Conservation (phyloP, 208 protist species). For the Crithidia sp. region DNA sequence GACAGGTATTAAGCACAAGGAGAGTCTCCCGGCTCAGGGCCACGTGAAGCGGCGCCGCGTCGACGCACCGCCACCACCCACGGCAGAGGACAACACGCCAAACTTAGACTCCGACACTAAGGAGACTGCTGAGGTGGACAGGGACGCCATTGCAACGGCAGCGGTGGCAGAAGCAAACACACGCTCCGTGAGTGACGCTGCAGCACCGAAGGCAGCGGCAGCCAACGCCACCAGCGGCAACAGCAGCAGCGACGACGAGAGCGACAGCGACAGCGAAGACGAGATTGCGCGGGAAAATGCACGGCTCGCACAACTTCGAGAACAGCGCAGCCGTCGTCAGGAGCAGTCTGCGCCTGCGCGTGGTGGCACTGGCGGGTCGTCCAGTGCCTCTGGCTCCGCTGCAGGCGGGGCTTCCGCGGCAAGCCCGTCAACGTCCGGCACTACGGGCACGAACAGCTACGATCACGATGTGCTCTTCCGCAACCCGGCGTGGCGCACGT, state of each 20-base stretch:
- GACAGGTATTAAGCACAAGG: conserved; percentile 63
- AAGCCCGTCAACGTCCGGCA: not conserved
- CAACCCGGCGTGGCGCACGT: conserved; percentile 44
- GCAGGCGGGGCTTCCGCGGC: not conserved
- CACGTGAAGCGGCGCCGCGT: conserved; percentile 68
- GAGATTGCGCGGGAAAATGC: conserved; percentile 54
- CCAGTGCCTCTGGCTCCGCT: not conserved
- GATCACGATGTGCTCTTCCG: conserved; percentile 79
- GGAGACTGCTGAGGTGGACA: too few species aligned
- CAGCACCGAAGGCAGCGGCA: not conserved
- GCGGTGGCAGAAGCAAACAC: too few species aligned
- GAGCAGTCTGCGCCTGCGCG: not conserved
- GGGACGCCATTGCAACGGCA: not conserved
- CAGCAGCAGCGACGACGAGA: conserved; percentile 31
- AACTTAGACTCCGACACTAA: too few species aligned
- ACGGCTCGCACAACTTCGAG: conserved; percentile 54
- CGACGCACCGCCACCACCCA: conserved; percentile 7
- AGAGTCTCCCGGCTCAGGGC: conserved; percentile 58
- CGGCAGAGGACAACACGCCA: not conserved
- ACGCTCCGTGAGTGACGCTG: not conserved
- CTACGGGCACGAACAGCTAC: conserved; percentile 37
- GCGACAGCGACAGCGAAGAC: conserved; percentile 48
- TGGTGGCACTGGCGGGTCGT: not conserved
- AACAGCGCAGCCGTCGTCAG: conserved; percentile 30
- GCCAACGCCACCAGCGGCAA: conserved; percentile 11